A percentile compares a stretch with the other conserved stretches of the same genome.
Evolutionary conservation across 139 green algal genomes (phyloP).

Genomic region (Ettlia oleoabundans): DNA sequence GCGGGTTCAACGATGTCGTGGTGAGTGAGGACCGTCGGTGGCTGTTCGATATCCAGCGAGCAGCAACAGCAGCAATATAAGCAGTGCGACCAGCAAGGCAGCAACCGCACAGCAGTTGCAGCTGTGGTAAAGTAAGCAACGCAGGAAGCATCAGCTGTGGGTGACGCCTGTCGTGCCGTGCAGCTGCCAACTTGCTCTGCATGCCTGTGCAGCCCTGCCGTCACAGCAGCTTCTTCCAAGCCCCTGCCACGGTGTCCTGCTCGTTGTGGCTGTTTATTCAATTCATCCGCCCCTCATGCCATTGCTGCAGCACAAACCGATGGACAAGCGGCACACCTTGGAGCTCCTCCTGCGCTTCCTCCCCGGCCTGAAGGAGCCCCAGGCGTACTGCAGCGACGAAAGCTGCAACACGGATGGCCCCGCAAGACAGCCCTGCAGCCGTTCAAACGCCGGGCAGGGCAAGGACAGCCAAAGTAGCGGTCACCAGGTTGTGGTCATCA

Average conservation of each 20-base stretch:
- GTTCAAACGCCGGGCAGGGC: too few species aligned
- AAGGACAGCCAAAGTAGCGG: not conserved
- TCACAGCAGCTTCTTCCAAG: not conserved
- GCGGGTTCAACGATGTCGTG: conserved; percentile 30
- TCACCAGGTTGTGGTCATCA: too few species aligned
- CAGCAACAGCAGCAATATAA: too few species aligned
- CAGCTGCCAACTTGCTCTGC: too few species aligned
- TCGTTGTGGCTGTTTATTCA: not conserved
- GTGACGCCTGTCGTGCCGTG: too few species aligned
- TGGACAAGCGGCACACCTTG: not conserved
- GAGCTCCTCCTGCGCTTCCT: conserved; percentile 23
- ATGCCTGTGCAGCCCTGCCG: not conserved
- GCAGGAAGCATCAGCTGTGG: too few species aligned
- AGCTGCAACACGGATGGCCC: not conserved
- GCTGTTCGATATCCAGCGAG: not conserved
- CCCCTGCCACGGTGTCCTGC: not conserved
- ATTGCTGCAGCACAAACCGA: conserved; percentile 22
- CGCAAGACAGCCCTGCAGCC: not conserved
- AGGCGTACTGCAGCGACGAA: not conserved
- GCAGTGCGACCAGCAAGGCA: too few species aligned
- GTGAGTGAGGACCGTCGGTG: not conserved
- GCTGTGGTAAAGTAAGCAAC: too few species aligned
- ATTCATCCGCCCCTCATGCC: too few species aligned
- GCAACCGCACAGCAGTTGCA: too few species aligned
- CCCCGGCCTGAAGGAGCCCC: not conserved